These are phyloP conservation scores for Astrothelium subdiscretum DNA, from an alignment of 495 filamentous ascomycete species.

Conservation along the genomic window DNA sequence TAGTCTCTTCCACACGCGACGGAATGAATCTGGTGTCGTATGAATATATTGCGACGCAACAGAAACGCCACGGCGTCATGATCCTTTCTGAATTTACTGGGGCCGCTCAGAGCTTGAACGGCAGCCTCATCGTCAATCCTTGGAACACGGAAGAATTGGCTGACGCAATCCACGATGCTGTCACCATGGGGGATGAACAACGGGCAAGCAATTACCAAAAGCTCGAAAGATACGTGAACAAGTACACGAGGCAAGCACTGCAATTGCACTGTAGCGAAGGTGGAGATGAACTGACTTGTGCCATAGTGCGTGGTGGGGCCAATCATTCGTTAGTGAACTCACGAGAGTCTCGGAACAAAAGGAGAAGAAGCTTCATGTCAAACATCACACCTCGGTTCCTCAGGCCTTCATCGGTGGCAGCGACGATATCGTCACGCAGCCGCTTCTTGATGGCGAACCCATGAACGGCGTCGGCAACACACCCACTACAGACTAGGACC, in stretches of 20 bases:
- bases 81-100: slow-evolving; percentile 90
- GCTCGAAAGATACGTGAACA: slow-evolving; percentile 72
- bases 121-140: slow-evolving; percentile 79
- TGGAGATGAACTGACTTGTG: neutral
- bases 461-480: neutral
- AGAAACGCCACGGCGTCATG: slow-evolving; percentile 73
- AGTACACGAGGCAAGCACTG: slow-evolving; percentile 58
- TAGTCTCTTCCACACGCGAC: slow-evolving; percentile 84
- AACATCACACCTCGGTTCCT: neutral
- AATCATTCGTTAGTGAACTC: slow-evolving; percentile 81
- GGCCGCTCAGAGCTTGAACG: slow-evolving; percentile 76
- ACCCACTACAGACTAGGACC: neutral
- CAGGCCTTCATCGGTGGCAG: neutral
- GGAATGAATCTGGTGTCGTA: slow-evolving; percentile 97
- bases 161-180: slow-evolving; percentile 69
- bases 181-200: slow-evolving; percentile 77
- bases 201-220: slow-evolving; percentile 70
- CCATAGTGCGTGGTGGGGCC: slow-evolving; percentile 87
- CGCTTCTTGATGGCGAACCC: neutral
- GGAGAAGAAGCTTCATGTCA: slow-evolving; percentile 29
- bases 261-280: neutral
- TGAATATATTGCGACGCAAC: slow-evolving; percentile 87
- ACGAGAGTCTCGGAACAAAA: slow-evolving; percentile 52
- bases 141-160: slow-evolving; percentile 85
- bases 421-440: neutral